Base-by-base conservation (phyloP, 2,329 filamentous ascomycete species). In the Cladorrhinum sp. region DNA sequence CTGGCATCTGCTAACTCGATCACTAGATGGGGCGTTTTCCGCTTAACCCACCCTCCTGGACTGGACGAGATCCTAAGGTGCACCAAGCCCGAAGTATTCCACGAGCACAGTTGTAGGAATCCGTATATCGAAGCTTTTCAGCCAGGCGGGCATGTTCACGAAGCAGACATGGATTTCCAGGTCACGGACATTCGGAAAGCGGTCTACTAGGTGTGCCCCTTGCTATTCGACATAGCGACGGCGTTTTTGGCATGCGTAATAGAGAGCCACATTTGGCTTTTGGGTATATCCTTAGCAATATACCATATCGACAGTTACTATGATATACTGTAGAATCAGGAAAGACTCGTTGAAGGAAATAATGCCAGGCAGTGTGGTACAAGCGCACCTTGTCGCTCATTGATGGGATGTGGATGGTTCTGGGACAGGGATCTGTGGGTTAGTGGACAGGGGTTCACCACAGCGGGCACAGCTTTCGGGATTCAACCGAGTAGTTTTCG, bases 21-120 rank as follows among this genome's bases (percentile, higher is more conserved):
- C 18, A n/a, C 12, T 36, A 93, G 91, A 63, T 93, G 91, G 80
- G 95, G 95, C 53, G 89, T 96, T 23, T 99, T 98, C 76, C 86
- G 95, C 32, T 80, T 99, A 3, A 99, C 95, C 0, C 91, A 97
- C 74, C 95, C 95, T 0, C 93, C 95, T 0, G 95, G 95, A 0
- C 82, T 98, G 67, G 86, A 90, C 64, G 85, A 91, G n/a, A 88
- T 99, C 32, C 79, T 96, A 50, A 83, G 86, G 45, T 99, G 95
- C 75, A 86, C 78, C 2, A 85, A 92, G 62, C 83, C 84, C 0
- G 90, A 91, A 1, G 82, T 96, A 0, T 99, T 99, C 72, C 95
- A 99, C 73, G 91, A 89, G 64, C 84, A 86, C 64, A 73, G 74
- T 1, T 77, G 85, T 57, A 80, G 84, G 24, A 88, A 92, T 67